A percentile compares a stretch with the other conserved stretches of the same genome.
These are phyloP conservation scores for Dioszegia aurantiaca DNA, from an alignment of 768 basidiomycete genomes.

Conservation along the genomic window DNA sequence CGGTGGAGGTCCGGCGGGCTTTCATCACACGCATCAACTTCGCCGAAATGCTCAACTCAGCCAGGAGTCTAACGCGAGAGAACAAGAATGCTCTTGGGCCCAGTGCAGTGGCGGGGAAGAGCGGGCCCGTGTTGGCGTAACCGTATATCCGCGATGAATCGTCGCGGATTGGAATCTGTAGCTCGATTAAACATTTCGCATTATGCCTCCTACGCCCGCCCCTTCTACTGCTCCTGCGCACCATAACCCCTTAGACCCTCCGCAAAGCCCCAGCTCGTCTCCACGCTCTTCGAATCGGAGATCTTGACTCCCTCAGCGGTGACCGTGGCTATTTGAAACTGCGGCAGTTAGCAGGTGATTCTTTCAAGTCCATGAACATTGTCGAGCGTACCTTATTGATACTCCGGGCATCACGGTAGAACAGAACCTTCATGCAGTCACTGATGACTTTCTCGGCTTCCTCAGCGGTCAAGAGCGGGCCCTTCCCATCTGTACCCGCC, in stretches of 20 bases:
- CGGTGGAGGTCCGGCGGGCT: conserved; percentile 1
- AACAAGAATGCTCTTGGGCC: neutral
- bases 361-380: neutral
- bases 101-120: too few species aligned
- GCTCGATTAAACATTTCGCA: neutral
- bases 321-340: conserved; percentile 95
- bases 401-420: conserved; percentile 92
- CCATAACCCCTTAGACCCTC: conserved; percentile 81
- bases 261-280: conserved; percentile 87
- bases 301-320: conserved; percentile 72
- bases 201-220: neutral
- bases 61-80: neutral
- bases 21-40: conserved; percentile 9
- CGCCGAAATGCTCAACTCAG: conserved; percentile 9
- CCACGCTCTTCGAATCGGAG: conserved; percentile 69
- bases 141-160: too few species aligned
- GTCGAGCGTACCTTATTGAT: conserved; percentile 74
- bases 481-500: conserved; percentile 58
- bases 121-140: too few species aligned
- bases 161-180: neutral
- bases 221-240: conserved; percentile 72
- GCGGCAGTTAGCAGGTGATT: conserved; percentile 25
- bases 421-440: conserved; percentile 86
- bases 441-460: conserved; percentile 75
- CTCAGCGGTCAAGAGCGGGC: conserved; percentile 63